Evolutionary conservation across 2,329 filamentous ascomycete species (phyloP).

Genomic region (Capronia coronata): DNA sequence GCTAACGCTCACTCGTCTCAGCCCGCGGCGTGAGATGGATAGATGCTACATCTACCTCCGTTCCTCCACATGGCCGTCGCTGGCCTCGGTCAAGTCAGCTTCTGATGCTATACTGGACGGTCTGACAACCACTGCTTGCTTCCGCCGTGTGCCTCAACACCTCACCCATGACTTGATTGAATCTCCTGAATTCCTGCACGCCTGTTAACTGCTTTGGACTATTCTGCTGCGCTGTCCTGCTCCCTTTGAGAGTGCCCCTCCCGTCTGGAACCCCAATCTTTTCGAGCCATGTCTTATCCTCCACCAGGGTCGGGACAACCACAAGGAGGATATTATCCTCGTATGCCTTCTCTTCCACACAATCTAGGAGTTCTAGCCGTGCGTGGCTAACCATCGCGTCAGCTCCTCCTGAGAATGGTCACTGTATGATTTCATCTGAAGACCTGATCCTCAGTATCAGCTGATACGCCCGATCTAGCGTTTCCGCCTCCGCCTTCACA

Average conservation of each 20-base stretch:
- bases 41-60: conserved; percentile 1
- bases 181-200: too few relatives aligned
- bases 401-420: conserved; percentile 24
- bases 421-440: conserved; percentile 9
- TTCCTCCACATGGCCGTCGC: conserved; percentile 1
- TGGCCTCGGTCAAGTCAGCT: neutral
- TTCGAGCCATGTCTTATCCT: conserved; percentile 16
- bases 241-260: neutral
- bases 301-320: conserved; percentile 15
- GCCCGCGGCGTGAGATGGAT: too few relatives aligned
- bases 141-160: neutral
- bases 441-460: neutral
- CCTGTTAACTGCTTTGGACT: neutral
- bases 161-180: too few relatives aligned
- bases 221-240: neutral
- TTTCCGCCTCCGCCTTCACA: conserved; percentile 29
- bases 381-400: conserved; percentile 6
- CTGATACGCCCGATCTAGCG: conserved; percentile 19
- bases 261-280: neutral
- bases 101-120: neutral
- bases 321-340: conserved; percentile 30
- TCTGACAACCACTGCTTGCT: neutral
- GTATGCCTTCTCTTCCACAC: conserved; percentile 20
- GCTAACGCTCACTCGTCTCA: conserved; percentile 11
- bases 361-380: neutral